phyloP scores from a whole-genome alignment of 371 early-diverging fungal species.

The Phascolomyces articulosus region DNA sequence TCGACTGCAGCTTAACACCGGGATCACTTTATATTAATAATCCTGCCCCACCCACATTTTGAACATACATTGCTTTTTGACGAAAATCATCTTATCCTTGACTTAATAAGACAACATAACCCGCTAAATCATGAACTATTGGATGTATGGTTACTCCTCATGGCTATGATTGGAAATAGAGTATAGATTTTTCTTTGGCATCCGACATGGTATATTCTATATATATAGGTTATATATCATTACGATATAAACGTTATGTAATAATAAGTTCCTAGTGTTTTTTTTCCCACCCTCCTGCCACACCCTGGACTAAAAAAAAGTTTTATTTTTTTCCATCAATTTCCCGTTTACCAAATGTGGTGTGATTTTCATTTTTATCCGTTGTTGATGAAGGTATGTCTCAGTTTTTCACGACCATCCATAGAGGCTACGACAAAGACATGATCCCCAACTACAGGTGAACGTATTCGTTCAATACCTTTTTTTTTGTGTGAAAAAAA shows the following conservation, averaged over 20 bases:
- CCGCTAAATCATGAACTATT: constrained; percentile 17
- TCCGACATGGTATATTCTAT: constrained; percentile 12
- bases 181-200: not conserved
- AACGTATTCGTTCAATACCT: constrained; percentile 28
- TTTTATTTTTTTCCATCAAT: too few species aligned
- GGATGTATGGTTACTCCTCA: constrained; percentile 1
- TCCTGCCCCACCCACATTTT: constrained; percentile 19
- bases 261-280: too few species aligned
- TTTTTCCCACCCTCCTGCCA: too few species aligned
- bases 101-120: constrained; percentile 17
- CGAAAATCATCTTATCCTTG: constrained; percentile 18
- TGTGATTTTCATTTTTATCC: not conserved
- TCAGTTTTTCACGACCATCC: constrained; percentile 15
- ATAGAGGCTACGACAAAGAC: constrained; percentile 20
- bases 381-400: constrained; percentile 1
- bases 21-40: constrained; percentile 9
- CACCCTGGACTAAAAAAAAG: too few species aligned
- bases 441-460: constrained; percentile 21
- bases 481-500: too few species aligned
- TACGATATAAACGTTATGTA: too few species aligned
- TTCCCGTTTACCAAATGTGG: too few species aligned
- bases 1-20: constrained; percentile 1
- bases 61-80: constrained; percentile 21
- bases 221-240: not conserved
- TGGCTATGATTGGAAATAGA: not conserved